Evolutionary conservation across 2,329 filamentous ascomycete species (phyloP), one percentile per base, ranked within the genome.

Genomic region (Bipolaris sorokiniana): DNA sequence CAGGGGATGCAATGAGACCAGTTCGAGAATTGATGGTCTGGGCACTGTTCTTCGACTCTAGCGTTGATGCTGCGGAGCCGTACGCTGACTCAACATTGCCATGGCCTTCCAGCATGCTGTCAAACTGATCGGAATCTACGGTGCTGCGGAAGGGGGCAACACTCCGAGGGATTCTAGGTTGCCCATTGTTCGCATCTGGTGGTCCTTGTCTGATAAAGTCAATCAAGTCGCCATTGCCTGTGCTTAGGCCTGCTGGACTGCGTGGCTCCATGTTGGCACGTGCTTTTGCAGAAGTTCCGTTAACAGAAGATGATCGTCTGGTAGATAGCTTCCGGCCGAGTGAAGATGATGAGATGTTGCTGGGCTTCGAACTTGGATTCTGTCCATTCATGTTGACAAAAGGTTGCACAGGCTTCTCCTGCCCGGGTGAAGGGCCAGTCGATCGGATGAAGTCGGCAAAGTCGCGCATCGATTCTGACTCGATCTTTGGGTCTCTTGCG

Each of bases 141-240:
- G 92, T 94, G 34, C 84, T 88, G 51, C 91, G 85, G 80, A 96
- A 96, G 1, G 92, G 91, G 9, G 92, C 92, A 11, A 95, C 88
- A n/a, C 85, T 86, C 16, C 90, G 88, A 40, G 92, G 90, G 60
- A 96, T 95, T 22, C 91, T 87, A 56, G 87, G 90, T 61, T 85
- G 84, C 23, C 83, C 82, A 41, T 81, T 82, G 33, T 81, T 78
- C 41, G 42, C 79, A 73, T 80, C 83, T 0, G 90, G 89, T 3
- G 92, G 92, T 0, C 93, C 94, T 72, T 91, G 88, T 44, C 93
- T 88, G 63, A 99, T 96, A 75, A 99, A 98, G 73, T 98, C 93
- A 64, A 97, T 97, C 56, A 99, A 80, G 59, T 97, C 95, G 11
- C 91, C 90, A 54, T 75, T 75, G 34, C 88, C 96, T 63, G 88